Evolutionary conservation across 2,329 filamentous ascomycete species (phyloP).

Genomic region (Myotisia sp.): DNA sequence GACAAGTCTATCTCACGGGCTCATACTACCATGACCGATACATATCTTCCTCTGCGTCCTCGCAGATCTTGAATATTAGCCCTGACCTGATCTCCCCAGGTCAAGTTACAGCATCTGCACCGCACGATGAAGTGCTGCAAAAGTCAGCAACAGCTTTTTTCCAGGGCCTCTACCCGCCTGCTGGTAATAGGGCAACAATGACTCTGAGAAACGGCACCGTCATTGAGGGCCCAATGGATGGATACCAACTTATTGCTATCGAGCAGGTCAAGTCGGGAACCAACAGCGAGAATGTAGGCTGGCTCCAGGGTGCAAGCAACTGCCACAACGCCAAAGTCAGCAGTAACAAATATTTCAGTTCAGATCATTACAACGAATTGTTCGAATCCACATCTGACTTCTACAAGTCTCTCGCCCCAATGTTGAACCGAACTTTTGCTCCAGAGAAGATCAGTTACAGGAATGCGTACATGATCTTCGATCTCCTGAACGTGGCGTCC

Average conservation of each 20-base stretch:
- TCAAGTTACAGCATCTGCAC: constrained; percentile 59
- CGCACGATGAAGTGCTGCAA: constrained; percentile 62
- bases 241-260: constrained; percentile 74
- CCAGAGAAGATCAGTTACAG: constrained; percentile 39
- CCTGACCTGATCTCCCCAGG: constrained; percentile 50
- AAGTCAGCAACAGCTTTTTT: constrained; percentile 67
- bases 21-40: constrained; percentile 65
- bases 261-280: constrained; percentile 45
- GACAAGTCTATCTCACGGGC: constrained; percentile 58
- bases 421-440: constrained; percentile 40
- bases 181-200: constrained; percentile 42
- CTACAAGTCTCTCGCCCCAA: constrained; percentile 38
- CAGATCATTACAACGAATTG: constrained; percentile 35
- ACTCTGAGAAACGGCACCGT: constrained; percentile 56
- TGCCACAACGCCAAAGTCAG: constrained; percentile 43
- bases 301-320: constrained; percentile 44
- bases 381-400: constrained; percentile 38
- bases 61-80: constrained; percentile 53
- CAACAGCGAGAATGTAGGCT: constrained; percentile 44
- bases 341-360: constrained; percentile 46
- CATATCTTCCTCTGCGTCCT: constrained; percentile 44
- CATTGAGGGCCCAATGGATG: constrained; percentile 54
- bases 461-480: constrained; percentile 53
- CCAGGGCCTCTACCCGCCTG: constrained; percentile 76
- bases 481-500: constrained; percentile 47